Evolutionary conservation across 768 basidiomycete species (phyloP).

Genomic region (Daedaleopsis nitida): DNA sequence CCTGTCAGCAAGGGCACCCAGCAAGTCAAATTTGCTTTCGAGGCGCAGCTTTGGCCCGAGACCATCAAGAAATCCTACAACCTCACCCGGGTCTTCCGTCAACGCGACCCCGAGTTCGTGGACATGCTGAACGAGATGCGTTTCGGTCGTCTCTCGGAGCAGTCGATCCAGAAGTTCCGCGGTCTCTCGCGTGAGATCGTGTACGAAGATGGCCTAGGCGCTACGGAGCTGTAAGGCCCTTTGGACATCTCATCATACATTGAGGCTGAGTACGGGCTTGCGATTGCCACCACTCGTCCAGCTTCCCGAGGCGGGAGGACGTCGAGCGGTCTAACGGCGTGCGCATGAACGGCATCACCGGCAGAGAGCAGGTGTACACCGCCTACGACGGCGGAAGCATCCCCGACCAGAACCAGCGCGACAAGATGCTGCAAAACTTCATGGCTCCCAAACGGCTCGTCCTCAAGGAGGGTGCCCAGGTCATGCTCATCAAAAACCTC

Average conservation of each 20-base stretch:
- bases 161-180: slow-evolving; percentile 73
- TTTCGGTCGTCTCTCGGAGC: slow-evolving; percentile 68
- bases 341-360: slow-evolving; percentile 64
- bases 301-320: slow-evolving; percentile 90
- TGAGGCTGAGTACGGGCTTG: background rate
- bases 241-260: background rate
- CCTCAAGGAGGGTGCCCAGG: slow-evolving; percentile 73
- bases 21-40: slow-evolving; percentile 87
- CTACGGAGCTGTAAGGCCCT: slow-evolving; percentile 82
- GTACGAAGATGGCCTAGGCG: slow-evolving; percentile 80
- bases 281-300: slow-evolving; percentile 30
- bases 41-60: slow-evolving; percentile 76
- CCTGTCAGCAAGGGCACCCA: slow-evolving; percentile 71
- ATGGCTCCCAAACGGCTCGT: slow-evolving; percentile 78
- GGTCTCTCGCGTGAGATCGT: slow-evolving; percentile 66
- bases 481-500: slow-evolving; percentile 60
- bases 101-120: slow-evolving; percentile 80
- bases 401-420: slow-evolving; percentile 53
- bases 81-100: slow-evolving; percentile 93
- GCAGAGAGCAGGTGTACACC: slow-evolving; percentile 52
- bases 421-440: slow-evolving; percentile 85
- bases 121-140: slow-evolving; percentile 99
- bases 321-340: slow-evolving; percentile 82
- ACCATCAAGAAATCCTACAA: slow-evolving; percentile 84
- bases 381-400: slow-evolving; percentile 69